Percentiles rank a stretch among this genome's conserved stretches.
These are phyloP conservation scores for Phylloporus arenicola DNA, from an alignment of 768 basidiomycete species.

Conservation along the genomic window DNA sequence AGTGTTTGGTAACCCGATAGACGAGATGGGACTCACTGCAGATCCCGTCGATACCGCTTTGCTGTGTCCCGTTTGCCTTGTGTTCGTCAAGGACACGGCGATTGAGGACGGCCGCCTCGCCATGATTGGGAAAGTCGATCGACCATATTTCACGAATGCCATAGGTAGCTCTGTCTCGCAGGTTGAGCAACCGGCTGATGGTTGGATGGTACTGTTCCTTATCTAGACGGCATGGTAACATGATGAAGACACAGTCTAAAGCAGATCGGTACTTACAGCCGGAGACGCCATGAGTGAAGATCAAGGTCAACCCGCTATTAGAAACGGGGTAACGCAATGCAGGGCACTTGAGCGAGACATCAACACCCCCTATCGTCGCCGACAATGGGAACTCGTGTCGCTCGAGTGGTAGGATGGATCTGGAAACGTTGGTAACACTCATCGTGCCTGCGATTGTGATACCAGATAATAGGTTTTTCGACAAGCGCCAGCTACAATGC, in stretches of 20 bases:
- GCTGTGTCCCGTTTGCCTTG: conserved; percentile 10
- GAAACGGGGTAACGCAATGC: conserved; percentile 26
- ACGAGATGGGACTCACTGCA: conserved; percentile 18
- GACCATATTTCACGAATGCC: conserved; percentile 31
- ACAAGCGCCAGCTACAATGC: not conserved
- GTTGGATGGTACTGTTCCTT: conserved; percentile 27
- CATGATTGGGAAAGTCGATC: conserved; percentile 34
- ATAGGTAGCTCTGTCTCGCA: conserved; percentile 8
- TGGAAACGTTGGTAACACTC: not conserved
- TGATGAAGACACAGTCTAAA: not conserved
- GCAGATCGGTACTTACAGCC: conserved; percentile 17
- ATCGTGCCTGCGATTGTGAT: not conserved
- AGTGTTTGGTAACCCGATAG: not conserved
- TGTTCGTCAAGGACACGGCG: conserved; percentile 21
- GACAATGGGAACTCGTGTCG: conserved; percentile 15
- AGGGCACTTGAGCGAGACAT: conserved; percentile 15
- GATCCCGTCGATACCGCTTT: conserved; percentile 3
- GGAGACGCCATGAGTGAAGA: conserved; percentile 25
- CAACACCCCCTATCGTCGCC: conserved; percentile 14
- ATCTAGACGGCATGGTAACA: conserved; percentile 8
- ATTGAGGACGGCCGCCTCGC: conserved; percentile 31
- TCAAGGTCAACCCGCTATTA: conserved; percentile 18
- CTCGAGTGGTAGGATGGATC: conserved; percentile 8
- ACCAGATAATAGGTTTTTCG: not conserved
- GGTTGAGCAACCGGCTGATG: conserved; percentile 16